Evolutionary conservation across 352 stramenopile genomes (phyloP).

Genomic region (Phytophthora hybrid): DNA sequence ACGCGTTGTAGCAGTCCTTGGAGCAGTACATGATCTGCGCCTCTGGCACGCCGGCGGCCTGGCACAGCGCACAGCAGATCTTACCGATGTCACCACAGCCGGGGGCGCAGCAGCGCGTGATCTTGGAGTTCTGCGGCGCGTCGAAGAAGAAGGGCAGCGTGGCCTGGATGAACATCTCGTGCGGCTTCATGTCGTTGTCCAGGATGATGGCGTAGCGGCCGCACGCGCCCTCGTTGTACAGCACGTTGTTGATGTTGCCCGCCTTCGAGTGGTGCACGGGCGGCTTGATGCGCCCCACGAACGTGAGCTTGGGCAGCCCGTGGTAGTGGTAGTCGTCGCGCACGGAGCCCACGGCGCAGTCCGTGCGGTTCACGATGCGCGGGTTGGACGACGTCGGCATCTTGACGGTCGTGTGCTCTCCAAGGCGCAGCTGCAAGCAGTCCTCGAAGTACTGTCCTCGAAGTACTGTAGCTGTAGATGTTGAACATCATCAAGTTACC

Average conservation of each 20-base stretch:
- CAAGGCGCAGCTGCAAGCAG: slow-evolving; percentile 69
- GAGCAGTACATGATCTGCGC: slow-evolving; percentile 78
- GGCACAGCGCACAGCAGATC: slow-evolving; percentile 77
- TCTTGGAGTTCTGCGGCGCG: slow-evolving; percentile 70
- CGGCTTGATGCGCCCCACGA: slow-evolving; percentile 72
- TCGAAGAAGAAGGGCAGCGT: slow-evolving; percentile 81
- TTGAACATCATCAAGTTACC: too few species aligned
- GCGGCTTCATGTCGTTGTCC: slow-evolving; percentile 87
- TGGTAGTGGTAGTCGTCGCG: slow-evolving; percentile 79
- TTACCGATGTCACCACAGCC: slow-evolving; percentile 78
- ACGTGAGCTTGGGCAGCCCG: slow-evolving; percentile 67
- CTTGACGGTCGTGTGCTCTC: slow-evolving; percentile 74
- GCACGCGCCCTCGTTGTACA: slow-evolving; percentile 81
- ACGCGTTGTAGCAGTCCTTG: slow-evolving; percentile 83
- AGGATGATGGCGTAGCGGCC: slow-evolving; percentile 81
- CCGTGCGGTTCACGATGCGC: slow-evolving; percentile 52
- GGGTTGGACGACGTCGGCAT: slow-evolving; percentile 62
- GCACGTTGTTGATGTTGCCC: slow-evolving; percentile 86
- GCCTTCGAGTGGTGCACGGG: slow-evolving; percentile 81
- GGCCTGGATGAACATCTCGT: slow-evolving; percentile 80
- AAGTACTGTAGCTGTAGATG: too few species aligned
- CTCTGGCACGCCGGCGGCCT: slow-evolving; percentile 70
- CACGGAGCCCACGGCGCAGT: slow-evolving; percentile 73
- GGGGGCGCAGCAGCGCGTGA: slow-evolving; percentile 62
- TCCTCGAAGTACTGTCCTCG: slow-evolving; percentile 84